Percentiles rank a stretch among this genome's conserved stretches.
Conservation (phyloP, 1,284 basidiomycete genomes). For the Veloporphyrellus conicus region DNA sequence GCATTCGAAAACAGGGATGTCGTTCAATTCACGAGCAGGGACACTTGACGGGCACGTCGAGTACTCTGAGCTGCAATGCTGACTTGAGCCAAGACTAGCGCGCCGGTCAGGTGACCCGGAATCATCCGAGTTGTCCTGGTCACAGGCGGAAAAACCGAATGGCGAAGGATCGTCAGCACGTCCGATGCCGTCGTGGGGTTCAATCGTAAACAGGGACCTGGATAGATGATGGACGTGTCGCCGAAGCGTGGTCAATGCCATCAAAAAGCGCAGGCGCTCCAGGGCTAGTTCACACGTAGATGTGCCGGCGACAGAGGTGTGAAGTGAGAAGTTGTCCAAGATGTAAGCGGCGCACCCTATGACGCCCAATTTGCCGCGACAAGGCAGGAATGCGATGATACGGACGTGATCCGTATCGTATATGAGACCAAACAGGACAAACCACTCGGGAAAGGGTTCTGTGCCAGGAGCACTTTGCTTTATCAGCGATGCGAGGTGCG, state of each 20-base stretch:
- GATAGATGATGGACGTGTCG: conserved; percentile 18
- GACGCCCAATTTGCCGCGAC: conserved; percentile 1
- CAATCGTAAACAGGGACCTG: conserved; percentile 11
- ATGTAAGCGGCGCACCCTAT: conserved; percentile 15
- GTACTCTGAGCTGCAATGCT: conserved; percentile 18
- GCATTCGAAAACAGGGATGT: not conserved
- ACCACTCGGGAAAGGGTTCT: conserved; percentile 26
- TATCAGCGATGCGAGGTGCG: conserved; percentile 13
- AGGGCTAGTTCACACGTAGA: conserved; percentile 13
- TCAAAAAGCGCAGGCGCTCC: conserved; percentile 20
- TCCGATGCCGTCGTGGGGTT: not conserved
- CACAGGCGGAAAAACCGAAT: not conserved
- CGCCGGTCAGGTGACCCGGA: conserved; percentile 1
- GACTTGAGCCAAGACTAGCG: conserved; percentile 10
- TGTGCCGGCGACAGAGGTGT: not conserved
- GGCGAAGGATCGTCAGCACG: not conserved
- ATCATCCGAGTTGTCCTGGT: not conserved
- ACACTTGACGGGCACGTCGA: conserved; percentile 26
- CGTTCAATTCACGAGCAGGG: not conserved
- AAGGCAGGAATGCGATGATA: conserved; percentile 24
- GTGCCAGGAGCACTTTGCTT: not conserved
- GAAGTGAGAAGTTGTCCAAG: conserved; percentile 23
- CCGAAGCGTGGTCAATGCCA: conserved; percentile 18
- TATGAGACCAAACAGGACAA: conserved; percentile 26
- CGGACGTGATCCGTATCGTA: conserved; percentile 18